Evolutionary conservation across 2,329 filamentous ascomycete species (phyloP), one percentile per base, ranked within the genome.

Genomic region (Lachnellula subtilissima): DNA sequence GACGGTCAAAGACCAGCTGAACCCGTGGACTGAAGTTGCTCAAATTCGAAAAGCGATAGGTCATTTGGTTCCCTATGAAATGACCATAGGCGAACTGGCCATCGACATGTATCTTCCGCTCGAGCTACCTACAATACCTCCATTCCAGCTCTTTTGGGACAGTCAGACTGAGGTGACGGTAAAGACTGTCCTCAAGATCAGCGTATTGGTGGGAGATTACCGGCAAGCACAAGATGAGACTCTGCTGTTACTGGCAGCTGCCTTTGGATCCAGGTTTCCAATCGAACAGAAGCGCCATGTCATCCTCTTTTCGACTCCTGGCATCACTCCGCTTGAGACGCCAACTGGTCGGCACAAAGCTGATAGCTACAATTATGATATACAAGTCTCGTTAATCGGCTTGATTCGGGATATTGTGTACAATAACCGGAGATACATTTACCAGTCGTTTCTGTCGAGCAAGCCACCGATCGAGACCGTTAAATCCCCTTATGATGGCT

Each of bases 11-110:
- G 65, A 65, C 14, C 65, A 69, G 50, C 57, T 71, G 6, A 67
- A 73, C 56, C 72, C 74, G 0, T 77, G 74, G 75, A 45, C 63
- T 15, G 58, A 62, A 8, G 52, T 76, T 58, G 66, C 72, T 28
- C 59, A 60, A 37, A 51, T 55, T n/a, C 73, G 71, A 68, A 28
- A 65, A 66, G 0, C 75, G 91, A 12, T 89, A 94, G 65, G 69
- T 77, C 4, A 75, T 5, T 9, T 45, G 19, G 5, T 19, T 22
- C 19, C 15, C 12, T 45, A 45, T 23, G 42, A 25, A 45, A 14
- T 81, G 75, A 36, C 70, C 79, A 15, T 63, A 17, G 54, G 54
- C 14, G 54, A 49, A 23, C 12, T 63, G 9, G 48, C 58, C 4
- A 50, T 65, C 22, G 22, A 58, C 3, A 42, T 66, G 1, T 56